A percentile compares a stretch with the other conserved stretches of the same genome.
phyloP scores from a whole-genome alignment of 148 eudicot genomes.

The Silene conica region DNA sequence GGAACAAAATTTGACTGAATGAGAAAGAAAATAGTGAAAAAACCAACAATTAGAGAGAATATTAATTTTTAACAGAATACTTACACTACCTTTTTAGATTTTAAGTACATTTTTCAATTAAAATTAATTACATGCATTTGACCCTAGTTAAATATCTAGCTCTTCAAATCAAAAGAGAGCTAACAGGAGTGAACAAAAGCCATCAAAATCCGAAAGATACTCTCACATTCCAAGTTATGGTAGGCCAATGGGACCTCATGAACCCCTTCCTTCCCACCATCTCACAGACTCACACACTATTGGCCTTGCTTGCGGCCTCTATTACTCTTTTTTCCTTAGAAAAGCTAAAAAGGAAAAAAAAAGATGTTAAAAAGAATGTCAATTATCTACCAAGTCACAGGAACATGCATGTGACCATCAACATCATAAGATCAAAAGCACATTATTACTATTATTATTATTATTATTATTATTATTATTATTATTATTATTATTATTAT shows the following conservation, averaged over 20 bases:
- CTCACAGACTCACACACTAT: neutral
- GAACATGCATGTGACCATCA: constrained; percentile 9
- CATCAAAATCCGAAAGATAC: too few species aligned
- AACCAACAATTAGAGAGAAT: too few species aligned
- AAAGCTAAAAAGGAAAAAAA: neutral
- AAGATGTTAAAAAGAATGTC: neutral
- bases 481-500: neutral
- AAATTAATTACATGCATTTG: too few species aligned
- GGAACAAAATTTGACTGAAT: too few species aligned
- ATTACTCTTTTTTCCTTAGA: neutral
- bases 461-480: too few species aligned
- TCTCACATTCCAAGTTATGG: neutral
- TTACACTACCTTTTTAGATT: too few species aligned
- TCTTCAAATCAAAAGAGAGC: too few species aligned
- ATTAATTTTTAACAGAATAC: too few species aligned
- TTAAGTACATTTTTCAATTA: too few species aligned
- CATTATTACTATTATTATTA: neutral
- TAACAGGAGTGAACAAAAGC: too few species aligned
- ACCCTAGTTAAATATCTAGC: too few species aligned
- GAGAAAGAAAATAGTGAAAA: too few species aligned
- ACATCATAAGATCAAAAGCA: neutral
- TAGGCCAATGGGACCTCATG: constrained; percentile 9
- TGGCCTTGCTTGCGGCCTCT: neutral
- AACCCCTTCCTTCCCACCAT: neutral
- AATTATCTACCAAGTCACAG: neutral